Base-by-base conservation (phyloP, 192 early-diverging fungal species). In the Mortierella antarctica region DNA sequence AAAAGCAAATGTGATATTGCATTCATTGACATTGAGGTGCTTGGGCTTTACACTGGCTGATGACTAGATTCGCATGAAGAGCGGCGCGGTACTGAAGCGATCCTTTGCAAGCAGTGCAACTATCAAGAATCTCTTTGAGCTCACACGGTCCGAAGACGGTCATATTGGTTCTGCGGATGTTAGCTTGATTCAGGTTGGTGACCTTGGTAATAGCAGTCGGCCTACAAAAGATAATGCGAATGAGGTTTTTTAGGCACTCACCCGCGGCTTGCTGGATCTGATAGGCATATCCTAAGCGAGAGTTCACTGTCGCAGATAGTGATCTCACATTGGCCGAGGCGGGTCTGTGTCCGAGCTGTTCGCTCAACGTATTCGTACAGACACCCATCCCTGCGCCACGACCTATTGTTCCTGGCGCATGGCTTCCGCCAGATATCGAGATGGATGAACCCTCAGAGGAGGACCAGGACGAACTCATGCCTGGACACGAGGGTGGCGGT, bases 301-400 rank as follows among this genome's bases (percentile, higher is more conserved):
- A 80, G 39, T 80, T 72, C 49, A 80, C 70, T 1, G 40, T 56
- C 3, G 48, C 40, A 1, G 77, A 80, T 15, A 68, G 65, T 13
- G 18, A 17, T 44, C 65, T 72, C 45, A 68, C 77, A 20, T 18
- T 80, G 46, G 40, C 40, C 7, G 70, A 67, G 18, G 70, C 57
- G 0, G 70, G 70, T 20, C 45, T 80, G 2, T 72, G 69, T 23
- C 77, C 77, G 5, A 80, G 77, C 48, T 80, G 77, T 18, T 80
- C 77, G 23, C 50, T 80, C 52, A 80, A 80, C 57, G 77, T 80
- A 14, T 67, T 68, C 52, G 65, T 80, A 0, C 69, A 71, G 52
- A 53, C 65, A 0, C 77, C 77, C 4, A 80, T 80, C 14, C 69
- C 59, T 7, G 77, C 77, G 7, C 77, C 77, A 40, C 64, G 72